A percentile compares a stretch with the other conserved stretches of the same genome.
Conservation (phyloP, 768 basidiomycete species). For the Mycena rebaudengoi region DNA sequence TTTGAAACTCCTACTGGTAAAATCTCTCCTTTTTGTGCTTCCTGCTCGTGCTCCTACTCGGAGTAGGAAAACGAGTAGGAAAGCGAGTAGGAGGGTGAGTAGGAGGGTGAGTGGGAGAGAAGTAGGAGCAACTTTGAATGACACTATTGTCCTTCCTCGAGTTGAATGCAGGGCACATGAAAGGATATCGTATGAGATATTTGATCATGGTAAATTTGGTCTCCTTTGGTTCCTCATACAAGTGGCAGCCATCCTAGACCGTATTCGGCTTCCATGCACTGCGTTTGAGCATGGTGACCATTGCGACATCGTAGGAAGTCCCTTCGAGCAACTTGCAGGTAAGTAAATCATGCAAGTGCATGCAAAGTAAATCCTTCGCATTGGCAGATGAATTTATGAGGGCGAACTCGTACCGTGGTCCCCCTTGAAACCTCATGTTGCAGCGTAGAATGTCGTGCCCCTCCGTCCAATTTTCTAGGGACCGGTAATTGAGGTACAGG, state of each 20-base stretch:
- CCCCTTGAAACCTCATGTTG: conserved; percentile 33
- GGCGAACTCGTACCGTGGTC: conserved; percentile 27
- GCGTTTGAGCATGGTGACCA: neutral
- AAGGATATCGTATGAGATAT: neutral
- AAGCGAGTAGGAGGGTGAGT: no score
- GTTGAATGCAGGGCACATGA: neutral
- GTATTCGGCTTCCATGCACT: conserved; percentile 2
- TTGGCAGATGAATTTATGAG: conserved; percentile 19
- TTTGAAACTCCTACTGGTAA: no score
- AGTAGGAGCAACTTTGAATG: no score
- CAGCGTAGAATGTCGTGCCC: conserved; percentile 35
- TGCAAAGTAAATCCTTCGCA: neutral
- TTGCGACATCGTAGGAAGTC: neutral
- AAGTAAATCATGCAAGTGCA: neutral
- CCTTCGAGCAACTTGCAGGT: neutral
- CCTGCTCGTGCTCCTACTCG: no score
- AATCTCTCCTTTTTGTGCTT: no score
- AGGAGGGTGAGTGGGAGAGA: no score
- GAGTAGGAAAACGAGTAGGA: no score
- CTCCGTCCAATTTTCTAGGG: conserved; percentile 35
- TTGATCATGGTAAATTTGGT: neutral
- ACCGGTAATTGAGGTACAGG: conserved; percentile 33
- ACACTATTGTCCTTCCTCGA: no score
- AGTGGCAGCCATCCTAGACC: neutral
- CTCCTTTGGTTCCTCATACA: neutral